These are phyloP conservation scores for Fusarium sp. DNA, from an alignment of 2,329 filamentous ascomycete genomes.

Conservation along the genomic window DNA sequence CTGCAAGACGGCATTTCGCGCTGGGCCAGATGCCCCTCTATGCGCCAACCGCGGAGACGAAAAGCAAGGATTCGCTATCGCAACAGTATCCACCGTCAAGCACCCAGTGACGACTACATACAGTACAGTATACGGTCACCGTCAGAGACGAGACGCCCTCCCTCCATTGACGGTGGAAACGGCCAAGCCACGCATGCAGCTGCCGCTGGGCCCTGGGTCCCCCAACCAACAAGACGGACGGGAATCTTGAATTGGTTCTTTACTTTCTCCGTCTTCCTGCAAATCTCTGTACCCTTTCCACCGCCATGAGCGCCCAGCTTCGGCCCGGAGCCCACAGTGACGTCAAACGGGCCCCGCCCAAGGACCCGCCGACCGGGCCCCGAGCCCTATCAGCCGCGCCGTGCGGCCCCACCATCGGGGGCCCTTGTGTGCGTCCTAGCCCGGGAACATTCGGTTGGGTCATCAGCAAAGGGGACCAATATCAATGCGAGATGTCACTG, in stretches of 20 bases:
- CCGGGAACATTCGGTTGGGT: conserved; percentile 28
- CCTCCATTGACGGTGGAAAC: conserved; percentile 32
- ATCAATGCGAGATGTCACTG: conserved; percentile 21
- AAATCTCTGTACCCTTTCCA: conserved; percentile 3
- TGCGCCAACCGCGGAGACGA: conserved; percentile 21
- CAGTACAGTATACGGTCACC: conserved; percentile 31
- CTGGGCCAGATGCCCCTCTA: background rate
- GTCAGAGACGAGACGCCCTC: conserved; percentile 25
- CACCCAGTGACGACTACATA: conserved; percentile 31
- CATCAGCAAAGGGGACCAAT: conserved; percentile 30
- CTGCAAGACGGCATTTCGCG: conserved; percentile 4
- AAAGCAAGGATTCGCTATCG: conserved; percentile 18
- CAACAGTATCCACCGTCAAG: conserved; percentile 32
- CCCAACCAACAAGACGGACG: conserved; percentile 12
- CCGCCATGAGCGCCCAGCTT: conserved; percentile 24
- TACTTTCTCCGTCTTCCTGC: background rate
- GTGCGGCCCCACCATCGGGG: conserved; percentile 41
- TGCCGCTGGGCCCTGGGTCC: conserved; percentile 4
- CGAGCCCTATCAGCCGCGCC: conserved; percentile 47
- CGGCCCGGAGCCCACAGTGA: conserved; percentile 45
- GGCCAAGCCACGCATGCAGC: conserved; percentile 21
- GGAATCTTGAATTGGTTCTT: conserved; percentile 25
- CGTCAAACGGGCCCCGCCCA: conserved; percentile 45
- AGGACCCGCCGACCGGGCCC: conserved; percentile 34
- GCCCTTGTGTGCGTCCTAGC: background rate